Evolutionary conservation across 768 basidiomycete species (phyloP).

Genomic region (Tulasnella sp.): DNA sequence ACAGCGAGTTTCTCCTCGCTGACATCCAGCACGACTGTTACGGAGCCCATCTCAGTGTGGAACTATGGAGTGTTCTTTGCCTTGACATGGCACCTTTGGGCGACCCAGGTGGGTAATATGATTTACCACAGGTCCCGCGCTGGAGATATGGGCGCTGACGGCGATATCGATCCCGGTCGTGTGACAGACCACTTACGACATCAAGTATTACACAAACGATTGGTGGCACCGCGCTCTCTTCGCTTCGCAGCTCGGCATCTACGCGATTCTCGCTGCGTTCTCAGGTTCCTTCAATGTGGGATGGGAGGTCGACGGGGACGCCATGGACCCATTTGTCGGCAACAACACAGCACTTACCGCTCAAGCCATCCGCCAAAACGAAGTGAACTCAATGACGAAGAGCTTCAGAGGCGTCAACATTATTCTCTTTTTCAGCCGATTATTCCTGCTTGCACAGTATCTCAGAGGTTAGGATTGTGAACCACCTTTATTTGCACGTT

Average conservation of each 20-base stretch:
- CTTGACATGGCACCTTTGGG: conserved; percentile 11
- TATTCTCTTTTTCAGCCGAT: neutral
- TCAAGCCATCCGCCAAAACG: neutral
- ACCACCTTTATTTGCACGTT: too few species aligned
- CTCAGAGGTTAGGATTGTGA: neutral
- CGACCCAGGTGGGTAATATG: neutral
- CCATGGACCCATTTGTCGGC: neutral
- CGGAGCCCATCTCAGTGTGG: neutral
- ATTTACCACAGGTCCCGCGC: neutral
- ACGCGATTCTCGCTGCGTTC: conserved; percentile 1
- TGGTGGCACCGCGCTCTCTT: conserved; percentile 12
- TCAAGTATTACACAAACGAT: conserved; percentile 18
- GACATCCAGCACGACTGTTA: neutral
- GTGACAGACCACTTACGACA: neutral
- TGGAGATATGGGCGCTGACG: neutral
- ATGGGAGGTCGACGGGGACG: neutral
- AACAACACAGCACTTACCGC: neutral
- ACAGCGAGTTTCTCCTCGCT: neutral
- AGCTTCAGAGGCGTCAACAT: neutral
- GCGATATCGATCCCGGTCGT: neutral
- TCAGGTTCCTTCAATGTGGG: neutral
- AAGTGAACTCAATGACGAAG: neutral
- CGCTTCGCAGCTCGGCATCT: neutral
- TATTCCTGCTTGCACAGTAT: neutral
- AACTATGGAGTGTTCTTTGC: conserved; percentile 9